Base-by-base conservation (phyloP, 1,284 basidiomycete genomes). In the Sanghuangporus sanghuang region DNA sequence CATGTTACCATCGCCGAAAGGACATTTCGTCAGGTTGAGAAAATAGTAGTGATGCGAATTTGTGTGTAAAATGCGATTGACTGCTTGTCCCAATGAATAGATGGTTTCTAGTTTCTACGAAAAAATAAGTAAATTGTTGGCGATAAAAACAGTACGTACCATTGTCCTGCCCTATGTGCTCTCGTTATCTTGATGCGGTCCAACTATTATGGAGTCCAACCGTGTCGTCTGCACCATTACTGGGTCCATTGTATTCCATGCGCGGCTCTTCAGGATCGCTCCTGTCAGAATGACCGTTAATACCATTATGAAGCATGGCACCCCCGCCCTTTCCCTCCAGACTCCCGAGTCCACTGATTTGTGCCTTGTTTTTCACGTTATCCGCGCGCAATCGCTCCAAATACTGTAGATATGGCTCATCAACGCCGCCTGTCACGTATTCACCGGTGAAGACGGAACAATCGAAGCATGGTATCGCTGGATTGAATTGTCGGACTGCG, bases 391-490 rank as follows among this genome's bases (percentile, higher is more conserved):
- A 72, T 53, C 77, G 78, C 75, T 98, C 93, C 53, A 99, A 74
- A 66, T 86, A 79, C 42, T 79, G 75, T 57, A 99, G 81, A 78
- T 99, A 99, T 59, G 75, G 81, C 69, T 93, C 90, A 70, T 95
- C 89, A 32, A 99, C 92, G n/a, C 92, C 92, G 38, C 97, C 96
- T 0, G 97, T 99, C 61, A 98, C 86, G 75, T 99, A 99, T 73
- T 96, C 85, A 61, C 97, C 97, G 27, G 93, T 95, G 76, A 99
- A 99, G 48, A 99, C 96, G 14, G 96, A 98, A 77, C 96, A 98
- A 74, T 99, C 97, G 71, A 99, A 98, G 21, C 81, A 77, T 64
- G 79, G 76, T 72, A 99, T 90, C 14, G 77, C 76, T 0, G 89
- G 85, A 76, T 98, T 99, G 76, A 97, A 86, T 71, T 92, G 86